Evolutionary conservation across 2,329 filamentous ascomycete genomes (phyloP), one percentile per base, ranked within the genome.

Genomic region (Colletotrichum lindemuthianum): DNA sequence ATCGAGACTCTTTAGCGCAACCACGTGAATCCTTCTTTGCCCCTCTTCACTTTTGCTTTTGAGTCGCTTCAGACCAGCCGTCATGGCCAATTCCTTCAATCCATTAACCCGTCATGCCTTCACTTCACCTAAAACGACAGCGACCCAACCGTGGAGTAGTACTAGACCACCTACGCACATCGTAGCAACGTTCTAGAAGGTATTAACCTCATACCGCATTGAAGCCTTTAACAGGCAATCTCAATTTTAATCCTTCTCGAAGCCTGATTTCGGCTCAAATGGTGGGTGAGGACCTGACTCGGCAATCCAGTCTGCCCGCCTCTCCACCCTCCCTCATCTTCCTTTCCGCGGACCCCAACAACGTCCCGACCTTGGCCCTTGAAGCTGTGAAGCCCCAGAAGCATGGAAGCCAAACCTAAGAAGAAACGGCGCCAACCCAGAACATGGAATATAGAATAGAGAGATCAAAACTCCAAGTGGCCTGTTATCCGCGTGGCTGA

Each of bases 401-500:
- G 15, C 39, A 34, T 45, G 24, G 40, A 15, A 13, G 48, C 34
- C 8, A 39, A 45, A 40, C 16, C 51, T 39, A 33, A 51, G 39
- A 41, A 16, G 45, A 3, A 37, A 56, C 41, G 45, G 34, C 16
- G 40, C 34, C 36, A n/a, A 6, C 33, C 36, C 36, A 36, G 47
- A 15, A 32, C 8, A 2, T 15, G 16, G 44, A 12, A 16, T 12
- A 2, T 4, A 43, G 44, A 6, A 24, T 24, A 43, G 16, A 16
- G 24, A 4, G 24, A 24, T 24, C 24, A 33, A 49, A 52, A 51
- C 36, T 50, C 45, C 52, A 48, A 43, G 41, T 55, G 51, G 51
- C 40, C 45, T 61, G 40, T 56, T 43, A 47, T 52, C 52, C 51
- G 52, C 57, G 34, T 51, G 61, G 57, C 5, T 24, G 16, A 56